phyloP scores from a whole-genome alignment of 225 moss, liverwort and hornwort species.

The Marchantia polymorpha region DNA sequence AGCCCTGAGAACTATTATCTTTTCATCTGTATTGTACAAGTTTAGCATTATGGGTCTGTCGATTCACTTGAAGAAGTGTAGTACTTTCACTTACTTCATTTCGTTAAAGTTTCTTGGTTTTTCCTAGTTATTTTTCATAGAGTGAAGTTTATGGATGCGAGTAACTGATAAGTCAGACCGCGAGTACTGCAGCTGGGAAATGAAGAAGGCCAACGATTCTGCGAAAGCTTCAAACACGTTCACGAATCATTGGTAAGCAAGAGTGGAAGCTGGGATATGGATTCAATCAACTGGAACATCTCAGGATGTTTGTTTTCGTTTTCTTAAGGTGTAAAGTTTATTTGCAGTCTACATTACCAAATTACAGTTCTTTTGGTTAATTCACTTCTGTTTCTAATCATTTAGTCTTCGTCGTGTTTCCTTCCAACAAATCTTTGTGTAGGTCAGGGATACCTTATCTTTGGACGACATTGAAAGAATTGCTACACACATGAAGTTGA shows the following conservation, averaged over 20 bases:
- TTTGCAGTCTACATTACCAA: too few relatives aligned
- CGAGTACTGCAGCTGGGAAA: slow-evolving; percentile 21
- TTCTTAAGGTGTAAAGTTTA: too few relatives aligned
- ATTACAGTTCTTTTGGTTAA: too few relatives aligned
- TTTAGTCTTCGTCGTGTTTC: too few relatives aligned
- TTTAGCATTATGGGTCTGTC: neutral
- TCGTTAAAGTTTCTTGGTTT: neutral
- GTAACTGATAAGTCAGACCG: neutral
- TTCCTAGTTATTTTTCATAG: neutral
- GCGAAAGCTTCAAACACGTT: slow-evolving; percentile 10
- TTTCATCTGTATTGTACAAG: neutral
- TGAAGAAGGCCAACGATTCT: slow-evolving; percentile 13
- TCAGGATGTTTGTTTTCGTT: too few relatives aligned
- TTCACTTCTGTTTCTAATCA: too few relatives aligned
- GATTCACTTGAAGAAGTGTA: neutral
- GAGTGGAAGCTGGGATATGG: too few relatives aligned
- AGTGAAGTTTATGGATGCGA: neutral
- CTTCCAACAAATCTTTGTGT: neutral
- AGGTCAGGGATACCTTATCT: slow-evolving; percentile 18
- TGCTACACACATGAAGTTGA: slow-evolving; percentile 3
- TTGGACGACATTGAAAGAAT: slow-evolving; percentile 28
- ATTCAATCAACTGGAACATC: too few relatives aligned
- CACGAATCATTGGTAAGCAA: slow-evolving; percentile 16
- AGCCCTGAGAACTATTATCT: neutral
- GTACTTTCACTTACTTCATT: neutral